A percentile compares a stretch with the other conserved stretches of the same genome.
Conservation (phyloP, 1,139 yeast species). For the Wickerhamomyces sp. region DNA sequence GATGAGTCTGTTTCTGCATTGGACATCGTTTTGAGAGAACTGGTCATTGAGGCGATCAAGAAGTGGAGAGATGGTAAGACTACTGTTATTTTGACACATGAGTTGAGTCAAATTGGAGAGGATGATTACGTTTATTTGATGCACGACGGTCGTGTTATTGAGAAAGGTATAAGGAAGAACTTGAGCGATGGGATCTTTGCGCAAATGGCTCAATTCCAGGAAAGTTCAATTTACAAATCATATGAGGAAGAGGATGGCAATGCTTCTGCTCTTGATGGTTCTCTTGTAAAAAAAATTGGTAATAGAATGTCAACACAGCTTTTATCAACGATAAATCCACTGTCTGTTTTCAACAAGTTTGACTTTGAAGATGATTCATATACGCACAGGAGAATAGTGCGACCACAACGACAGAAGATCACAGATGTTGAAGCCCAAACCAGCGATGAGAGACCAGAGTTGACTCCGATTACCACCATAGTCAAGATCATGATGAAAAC, state of each 20-base stretch:
- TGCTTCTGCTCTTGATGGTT: background rate
- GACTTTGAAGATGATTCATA: conserved; percentile 6
- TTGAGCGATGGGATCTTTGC: conserved; percentile 22
- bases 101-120: conserved; percentile 47
- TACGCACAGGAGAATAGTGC: background rate
- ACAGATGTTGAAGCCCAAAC: conserved; percentile 4
- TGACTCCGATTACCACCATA: conserved; percentile 31
- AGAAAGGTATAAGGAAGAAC: conserved; percentile 35
- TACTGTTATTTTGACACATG: conserved; percentile 80
- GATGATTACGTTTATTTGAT: conserved; percentile 54
- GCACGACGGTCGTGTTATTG: conserved; percentile 50
- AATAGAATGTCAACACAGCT: conserved; percentile 16
- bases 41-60: conserved; percentile 44
- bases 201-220: conserved; percentile 15
- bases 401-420: too few relatives aligned
- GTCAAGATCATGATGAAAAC: conserved; percentile 32
- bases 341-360: conserved; percentile 1
- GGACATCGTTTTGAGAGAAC: conserved; percentile 45
- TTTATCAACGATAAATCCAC: conserved; percentile 11
- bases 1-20: conserved; percentile 88
- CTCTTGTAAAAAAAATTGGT: conserved; percentile 6
- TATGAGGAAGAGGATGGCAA: background rate
- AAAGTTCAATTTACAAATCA: conserved; percentile 5
- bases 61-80: conserved; percentile 64
- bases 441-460: conserved; percentile 11